Conservation (phyloP, 805 yeast genomes). For the Ogataea trehaloabstinens region DNA sequence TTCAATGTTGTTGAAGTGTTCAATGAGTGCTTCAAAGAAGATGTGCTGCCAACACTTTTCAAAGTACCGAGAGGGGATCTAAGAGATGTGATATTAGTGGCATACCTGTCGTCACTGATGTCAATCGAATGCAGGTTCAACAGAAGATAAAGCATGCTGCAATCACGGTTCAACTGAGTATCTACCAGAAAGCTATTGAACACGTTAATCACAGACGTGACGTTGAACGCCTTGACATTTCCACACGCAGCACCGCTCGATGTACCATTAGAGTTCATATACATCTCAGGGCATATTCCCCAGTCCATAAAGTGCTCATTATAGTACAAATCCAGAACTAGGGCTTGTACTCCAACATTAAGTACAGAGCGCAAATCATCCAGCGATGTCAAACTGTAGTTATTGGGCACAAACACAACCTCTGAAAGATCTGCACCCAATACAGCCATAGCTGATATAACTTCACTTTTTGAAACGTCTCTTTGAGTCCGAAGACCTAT, state of each 20-base stretch:
- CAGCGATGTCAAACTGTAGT: constrained; percentile 34
- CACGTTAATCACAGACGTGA: constrained; percentile 24
- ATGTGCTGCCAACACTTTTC: constrained; percentile 1
- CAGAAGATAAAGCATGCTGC: constrained; percentile 41
- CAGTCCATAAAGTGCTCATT: constrained; percentile 45
- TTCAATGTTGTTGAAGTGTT: constrained; percentile 24
- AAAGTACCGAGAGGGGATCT: constrained; percentile 2
- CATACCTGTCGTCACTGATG: constrained; percentile 1
- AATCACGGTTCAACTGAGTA: constrained; percentile 47
- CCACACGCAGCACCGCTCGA: constrained; percentile 10
- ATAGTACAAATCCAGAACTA: constrained; percentile 57
- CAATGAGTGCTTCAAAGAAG: not conserved
- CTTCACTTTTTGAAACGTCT: constrained; percentile 40
- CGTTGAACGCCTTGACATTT: constrained; percentile 15
- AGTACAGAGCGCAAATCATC: constrained; percentile 32
- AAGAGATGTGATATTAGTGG: constrained; percentile 12
- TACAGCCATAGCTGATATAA: constrained; percentile 38
- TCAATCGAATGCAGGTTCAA: constrained; percentile 34
- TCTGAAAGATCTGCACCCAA: constrained; percentile 39
- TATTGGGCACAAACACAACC: constrained; percentile 31
- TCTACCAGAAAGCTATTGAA: constrained; percentile 34
- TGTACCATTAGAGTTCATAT: constrained; percentile 27
- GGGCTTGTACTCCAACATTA: constrained; percentile 42
- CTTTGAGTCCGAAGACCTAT: constrained; percentile 45
- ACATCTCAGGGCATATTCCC: constrained; percentile 54